Evolutionary conservation across 2,329 filamentous ascomycete species (phyloP), one percentile per base, ranked within the genome.

Genomic region (Pseudocercospora musae): DNA sequence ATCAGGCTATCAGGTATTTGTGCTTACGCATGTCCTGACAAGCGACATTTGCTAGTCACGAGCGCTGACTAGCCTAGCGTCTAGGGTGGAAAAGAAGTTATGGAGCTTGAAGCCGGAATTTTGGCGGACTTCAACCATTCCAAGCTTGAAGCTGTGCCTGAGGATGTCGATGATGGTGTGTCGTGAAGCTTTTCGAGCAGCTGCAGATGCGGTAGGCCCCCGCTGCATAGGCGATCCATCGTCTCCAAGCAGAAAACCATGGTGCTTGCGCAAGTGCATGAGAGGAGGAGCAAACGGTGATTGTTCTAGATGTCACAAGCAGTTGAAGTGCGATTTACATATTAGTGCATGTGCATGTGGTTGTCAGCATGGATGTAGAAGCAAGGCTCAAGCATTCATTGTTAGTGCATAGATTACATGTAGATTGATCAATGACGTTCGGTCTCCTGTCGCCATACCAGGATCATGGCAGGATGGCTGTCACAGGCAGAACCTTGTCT

Each of bases 111-210:
- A 23, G 21, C 60, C 60, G 60, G 55, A 50, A 52, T 57, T 29
- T 33, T 29, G 29, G 60, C 57, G 60, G 46, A 56, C 25, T 53
- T 62, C 56, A 62, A 59, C 60, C 60, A 50, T 52, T 29, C 15
- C 48, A 27, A 20, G 25, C 42, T n/a, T n/a, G n/a, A n/a, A 44
- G 33, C 23, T 48, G 60, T 59, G 56, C 56, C 55, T 62, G 60
- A 58, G 46, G 37, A 58, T 54, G 23, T 42, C 48, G 59, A 62
- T 59, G 29, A 54, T 59, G 2, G 29, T 57, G 21, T 33, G 57
- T 21, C 50, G 42, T 42, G 21, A 37, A 42, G 40, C 44, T 61
- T 48, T 48, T 48, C 21, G 48, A 52, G 37, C 46, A 58, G 54
- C 27, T 49, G 44, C 57, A 37, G 58, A 57, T 59, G 40, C 48